Evolutionary conservation across 1,139 yeast species (phyloP), one percentile per base, ranked within the genome.

Genomic region (Geotrichum cucujoidarum): DNA sequence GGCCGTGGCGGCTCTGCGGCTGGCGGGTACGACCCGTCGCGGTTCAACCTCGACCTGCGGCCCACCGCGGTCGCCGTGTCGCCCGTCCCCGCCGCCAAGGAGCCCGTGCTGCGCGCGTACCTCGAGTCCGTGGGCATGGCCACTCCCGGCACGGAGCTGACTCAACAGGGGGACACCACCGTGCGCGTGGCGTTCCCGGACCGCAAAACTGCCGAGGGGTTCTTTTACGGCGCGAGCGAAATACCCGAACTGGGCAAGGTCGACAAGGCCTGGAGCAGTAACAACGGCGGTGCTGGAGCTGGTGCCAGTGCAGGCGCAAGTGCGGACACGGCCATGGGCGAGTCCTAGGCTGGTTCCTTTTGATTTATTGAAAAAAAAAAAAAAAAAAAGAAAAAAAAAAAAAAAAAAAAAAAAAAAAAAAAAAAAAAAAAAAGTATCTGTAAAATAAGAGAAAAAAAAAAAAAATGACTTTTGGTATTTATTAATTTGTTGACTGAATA

Each of bases 151-250:
- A 34, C 54, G 52, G 7, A 49, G n/a, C 20, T 30, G 6, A 37
- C 29, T 14, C 36, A 27, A 11, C 14, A 33, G 6, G 43, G 40
- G 53, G 52, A 54, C 20, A 55, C 60, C 3, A 55, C 60, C 3
- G 61, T 68, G 14, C 53, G 64, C 8, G 59, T 73, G 17, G 64
- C 64, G 36, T 71, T 74, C 58, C 64, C 62, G 43, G 71, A 70
- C 51, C 60, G 77, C 39, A 57, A 58, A 30, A 51, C 65, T 13
- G 78, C 78, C 1, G 77, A 74, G 52, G 59, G 57, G 49, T 71
- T 72, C 50, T 65, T 56, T 47, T 59, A 54, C 33, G 58, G 58
- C 1, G 32, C 62, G 2, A 57, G 57, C 20, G 52, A 53, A 1
- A 53, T 69, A 18, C 65, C 67, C 0, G 68, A 63, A 3, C 53